phyloP scores from a whole-genome alignment of 164 flowering plant genomes.

The Stephania cephalantha region DNA sequence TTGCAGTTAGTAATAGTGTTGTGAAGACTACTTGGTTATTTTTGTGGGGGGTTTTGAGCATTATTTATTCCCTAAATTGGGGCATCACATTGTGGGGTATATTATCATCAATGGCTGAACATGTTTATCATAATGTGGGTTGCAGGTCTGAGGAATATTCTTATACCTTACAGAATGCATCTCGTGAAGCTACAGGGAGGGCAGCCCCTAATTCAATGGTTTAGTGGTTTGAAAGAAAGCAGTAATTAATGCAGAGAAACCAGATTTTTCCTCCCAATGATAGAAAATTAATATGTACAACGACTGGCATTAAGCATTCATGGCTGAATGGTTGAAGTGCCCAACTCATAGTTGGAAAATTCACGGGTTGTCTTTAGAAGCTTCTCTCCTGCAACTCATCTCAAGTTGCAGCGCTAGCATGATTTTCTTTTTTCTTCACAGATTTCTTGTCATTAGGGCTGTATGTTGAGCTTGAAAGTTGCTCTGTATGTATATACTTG shows the following conservation, averaged over 20 bases:
- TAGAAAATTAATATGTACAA: too few species aligned
- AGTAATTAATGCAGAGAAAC: constrained; percentile 27
- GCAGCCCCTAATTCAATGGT: constrained; percentile 44
- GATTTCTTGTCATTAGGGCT: too few species aligned
- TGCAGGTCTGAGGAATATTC: constrained; percentile 69
- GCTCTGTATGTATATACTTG: background rate
- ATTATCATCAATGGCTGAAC: too few species aligned
- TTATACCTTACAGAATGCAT: constrained; percentile 76
- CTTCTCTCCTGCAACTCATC: background rate
- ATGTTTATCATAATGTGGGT: background rate
- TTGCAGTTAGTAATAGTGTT: too few species aligned
- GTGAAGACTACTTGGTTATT: too few species aligned
- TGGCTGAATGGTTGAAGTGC: background rate
- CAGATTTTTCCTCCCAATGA: constrained; percentile 1
- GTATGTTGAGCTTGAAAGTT: background rate
- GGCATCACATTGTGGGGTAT: too few species aligned
- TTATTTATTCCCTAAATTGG: too few species aligned
- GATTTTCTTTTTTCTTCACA: background rate
- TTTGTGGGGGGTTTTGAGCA: too few species aligned
- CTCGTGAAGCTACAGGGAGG: constrained; percentile 55
- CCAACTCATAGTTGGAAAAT: background rate
- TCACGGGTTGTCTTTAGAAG: background rate
- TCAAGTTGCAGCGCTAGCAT: background rate
- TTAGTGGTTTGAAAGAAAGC: constrained; percentile 41
- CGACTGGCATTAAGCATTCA: background rate